Evolutionary conservation across 2,329 filamentous ascomycete genomes (phyloP).

Genomic region (Ascochyta clinopodiicola): DNA sequence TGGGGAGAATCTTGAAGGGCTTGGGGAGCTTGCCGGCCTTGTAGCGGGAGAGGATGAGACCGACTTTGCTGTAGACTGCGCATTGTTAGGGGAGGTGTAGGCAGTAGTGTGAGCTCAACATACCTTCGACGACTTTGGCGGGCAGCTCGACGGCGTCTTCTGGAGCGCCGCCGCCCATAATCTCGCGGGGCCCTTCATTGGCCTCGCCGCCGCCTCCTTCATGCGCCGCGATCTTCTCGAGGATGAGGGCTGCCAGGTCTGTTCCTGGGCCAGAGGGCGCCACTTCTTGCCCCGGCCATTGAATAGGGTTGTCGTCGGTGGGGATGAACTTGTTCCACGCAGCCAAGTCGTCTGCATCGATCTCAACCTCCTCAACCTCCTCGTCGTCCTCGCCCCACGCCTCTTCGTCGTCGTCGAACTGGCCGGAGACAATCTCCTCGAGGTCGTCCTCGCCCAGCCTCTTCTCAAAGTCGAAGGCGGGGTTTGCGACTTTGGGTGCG

Average conservation of each 20-base stretch:
- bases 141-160: slow-evolving; percentile 88
- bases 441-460: slow-evolving; percentile 65
- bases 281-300: slow-evolving; percentile 66
- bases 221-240: slow-evolving; percentile 91
- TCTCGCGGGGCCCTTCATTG: slow-evolving; percentile 50
- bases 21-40: slow-evolving; percentile 97
- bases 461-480: slow-evolving; percentile 80
- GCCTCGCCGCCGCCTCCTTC: slow-evolving; percentile 70
- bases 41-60: slow-evolving; percentile 86
- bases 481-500: slow-evolving; percentile 58
- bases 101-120: background rate
- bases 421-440: slow-evolving; percentile 57
- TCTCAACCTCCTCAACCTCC: slow-evolving; percentile 72
- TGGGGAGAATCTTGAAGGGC: slow-evolving; percentile 95
- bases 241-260: slow-evolving; percentile 90
- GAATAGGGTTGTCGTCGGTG: slow-evolving; percentile 73
- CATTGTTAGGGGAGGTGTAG: slow-evolving; percentile 14
- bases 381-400: slow-evolving; percentile 83
- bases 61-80: slow-evolving; percentile 86
- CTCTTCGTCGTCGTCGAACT: slow-evolving; percentile 58
- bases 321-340: slow-evolving; percentile 91
- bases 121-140: slow-evolving; percentile 80
- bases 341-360: slow-evolving; percentile 87
- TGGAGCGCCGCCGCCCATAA: slow-evolving; percentile 63
- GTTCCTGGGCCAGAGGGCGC: slow-evolving; percentile 57